Conservation (phyloP, 805 yeast species). For the Monosporozyma yasuniensis region DNA sequence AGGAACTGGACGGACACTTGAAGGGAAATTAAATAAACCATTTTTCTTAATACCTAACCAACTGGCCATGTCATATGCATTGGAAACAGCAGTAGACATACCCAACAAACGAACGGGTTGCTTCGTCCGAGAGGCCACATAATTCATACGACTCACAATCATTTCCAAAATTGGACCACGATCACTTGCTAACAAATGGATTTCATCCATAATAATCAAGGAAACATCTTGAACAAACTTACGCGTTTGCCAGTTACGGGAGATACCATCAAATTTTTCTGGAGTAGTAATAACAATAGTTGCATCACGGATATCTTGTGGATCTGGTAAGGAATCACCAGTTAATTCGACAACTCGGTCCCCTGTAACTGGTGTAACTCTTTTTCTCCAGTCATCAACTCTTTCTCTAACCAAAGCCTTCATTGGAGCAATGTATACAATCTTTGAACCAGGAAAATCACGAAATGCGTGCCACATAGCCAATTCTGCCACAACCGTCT, state of each 20-base stretch:
- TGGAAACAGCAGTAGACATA: constrained; percentile 88
- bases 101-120: constrained; percentile 88
- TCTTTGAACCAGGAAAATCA: constrained; percentile 72
- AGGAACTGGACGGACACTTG: constrained; percentile 90
- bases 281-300: constrained; percentile 91
- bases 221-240: constrained; percentile 79
- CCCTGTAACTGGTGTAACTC: constrained; percentile 85
- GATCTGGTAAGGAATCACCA: constrained; percentile 89
- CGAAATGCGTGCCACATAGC: constrained; percentile 96
- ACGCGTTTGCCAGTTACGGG: constrained; percentile 81
- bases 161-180: constrained; percentile 97
- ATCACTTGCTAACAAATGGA: constrained; percentile 92
- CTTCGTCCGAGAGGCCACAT: constrained; percentile 51
- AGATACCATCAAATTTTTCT: constrained; percentile 95
- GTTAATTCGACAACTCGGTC: constrained; percentile 82
- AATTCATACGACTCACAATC: constrained; percentile 77
- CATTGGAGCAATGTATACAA: constrained; percentile 87
- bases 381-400: constrained; percentile 77
- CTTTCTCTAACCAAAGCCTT: constrained; percentile 95
- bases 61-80: constrained; percentile 87
- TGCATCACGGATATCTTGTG: constrained; percentile 69
- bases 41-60: constrained; percentile 79
- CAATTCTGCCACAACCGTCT: constrained; percentile 91
- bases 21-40: constrained; percentile 93
- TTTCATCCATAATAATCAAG: constrained; percentile 88